phyloP scores from a whole-genome alignment of 2,329 filamentous ascomycete species.

The Chaetomiaceae sp. region DNA sequence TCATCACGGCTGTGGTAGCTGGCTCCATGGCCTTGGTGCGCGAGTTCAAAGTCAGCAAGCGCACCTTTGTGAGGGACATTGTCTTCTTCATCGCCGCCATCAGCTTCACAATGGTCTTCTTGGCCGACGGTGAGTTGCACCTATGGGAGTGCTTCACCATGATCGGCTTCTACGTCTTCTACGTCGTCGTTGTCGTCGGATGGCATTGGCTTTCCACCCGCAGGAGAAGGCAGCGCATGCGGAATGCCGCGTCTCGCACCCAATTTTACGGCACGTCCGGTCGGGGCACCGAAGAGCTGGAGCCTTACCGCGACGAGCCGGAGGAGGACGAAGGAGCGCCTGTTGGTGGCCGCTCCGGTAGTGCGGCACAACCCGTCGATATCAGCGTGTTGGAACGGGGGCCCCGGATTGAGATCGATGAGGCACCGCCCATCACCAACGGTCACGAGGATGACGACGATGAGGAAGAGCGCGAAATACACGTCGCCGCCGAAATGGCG shows the following conservation, averaged over 20 bases:
- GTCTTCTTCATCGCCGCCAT: constrained; percentile 87
- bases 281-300: constrained; percentile 49
- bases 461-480: constrained; percentile 51
- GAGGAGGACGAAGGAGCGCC: constrained; percentile 47
- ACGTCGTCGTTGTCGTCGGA: constrained; percentile 78
- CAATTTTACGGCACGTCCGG: constrained; percentile 62
- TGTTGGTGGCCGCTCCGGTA: constrained; percentile 28
- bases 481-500: constrained; percentile 75
- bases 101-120: constrained; percentile 78
- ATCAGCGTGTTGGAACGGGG: constrained; percentile 42
- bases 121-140: constrained; percentile 77
- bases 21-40: constrained; percentile 96
- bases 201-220: constrained; percentile 86
- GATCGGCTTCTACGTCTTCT: constrained; percentile 87
- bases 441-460: too few species aligned
- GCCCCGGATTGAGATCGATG: constrained; percentile 45
- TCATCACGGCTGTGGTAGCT: constrained; percentile 93
- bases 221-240: constrained; percentile 53
- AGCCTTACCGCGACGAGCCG: constrained; percentile 61
- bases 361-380: constrained; percentile 31
- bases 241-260: constrained; percentile 67
- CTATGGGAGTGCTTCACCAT: constrained; percentile 88
- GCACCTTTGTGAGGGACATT: constrained; percentile 87
- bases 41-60: constrained; percentile 85
- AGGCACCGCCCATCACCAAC: constrained; percentile 16